Conservation (phyloP, 2,329 filamentous ascomycete species). For the Fonsecaea multimorphosa region DNA sequence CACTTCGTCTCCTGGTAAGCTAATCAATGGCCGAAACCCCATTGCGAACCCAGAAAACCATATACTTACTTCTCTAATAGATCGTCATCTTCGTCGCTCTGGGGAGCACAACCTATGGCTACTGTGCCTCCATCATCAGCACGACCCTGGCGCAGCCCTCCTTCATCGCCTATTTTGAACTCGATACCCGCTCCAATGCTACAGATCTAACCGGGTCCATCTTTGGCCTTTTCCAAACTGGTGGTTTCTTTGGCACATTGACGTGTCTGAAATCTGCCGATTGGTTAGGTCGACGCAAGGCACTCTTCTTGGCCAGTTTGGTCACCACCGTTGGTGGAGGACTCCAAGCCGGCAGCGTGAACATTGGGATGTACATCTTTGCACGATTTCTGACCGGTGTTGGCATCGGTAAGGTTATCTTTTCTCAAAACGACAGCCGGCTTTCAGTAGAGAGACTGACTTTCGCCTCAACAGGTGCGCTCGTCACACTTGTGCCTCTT, state of each 20-base stretch:
- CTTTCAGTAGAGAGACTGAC: too few relatives aligned
- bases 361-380: constrained; percentile 31
- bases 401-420: constrained; percentile 14
- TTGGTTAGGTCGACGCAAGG: constrained; percentile 17
- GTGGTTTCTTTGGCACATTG: constrained; percentile 36
- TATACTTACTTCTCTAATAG: not conserved
- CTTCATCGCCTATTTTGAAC: constrained; percentile 53
- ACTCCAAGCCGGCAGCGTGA: constrained; percentile 23
- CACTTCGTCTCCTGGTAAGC: constrained; percentile 7
- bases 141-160: constrained; percentile 49
- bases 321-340: constrained; percentile 32
- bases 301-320: constrained; percentile 44
- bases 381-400: constrained; percentile 28
- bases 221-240: constrained; percentile 23
- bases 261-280: constrained; percentile 34
- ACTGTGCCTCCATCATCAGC: constrained; percentile 24
- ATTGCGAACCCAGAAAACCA: too few relatives aligned
- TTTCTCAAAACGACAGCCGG: not conserved
- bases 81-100: constrained; percentile 21
- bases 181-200: constrained; percentile 48
- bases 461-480: constrained; percentile 6
- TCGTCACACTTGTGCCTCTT: constrained; percentile 28
- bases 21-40: not conserved
- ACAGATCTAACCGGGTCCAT: constrained; percentile 46
- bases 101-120: constrained; percentile 17